Evolutionary conservation across 495 filamentous ascomycete species (phyloP).

Genomic region (Cercophora scortea): DNA sequence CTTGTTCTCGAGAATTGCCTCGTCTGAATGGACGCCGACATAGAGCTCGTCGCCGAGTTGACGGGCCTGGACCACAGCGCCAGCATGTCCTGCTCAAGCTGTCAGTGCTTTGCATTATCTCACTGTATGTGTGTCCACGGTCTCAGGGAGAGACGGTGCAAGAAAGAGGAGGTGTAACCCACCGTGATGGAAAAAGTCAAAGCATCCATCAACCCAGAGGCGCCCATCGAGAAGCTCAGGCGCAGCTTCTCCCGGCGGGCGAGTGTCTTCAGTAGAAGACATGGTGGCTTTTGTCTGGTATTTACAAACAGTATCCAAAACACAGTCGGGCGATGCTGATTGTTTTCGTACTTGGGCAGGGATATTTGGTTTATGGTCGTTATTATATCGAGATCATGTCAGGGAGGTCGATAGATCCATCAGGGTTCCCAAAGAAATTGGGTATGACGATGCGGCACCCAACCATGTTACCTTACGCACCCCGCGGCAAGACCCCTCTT

Average conservation of each 20-base stretch:
- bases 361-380: not conserved
- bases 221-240: constrained; percentile 55
- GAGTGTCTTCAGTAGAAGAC: constrained; percentile 10
- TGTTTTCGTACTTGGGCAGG: not conserved
- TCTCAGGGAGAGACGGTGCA: not conserved
- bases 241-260: constrained; percentile 29
- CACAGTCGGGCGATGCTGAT: not conserved
- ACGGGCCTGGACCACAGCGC: constrained; percentile 77
- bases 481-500: no score
- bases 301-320: not conserved
- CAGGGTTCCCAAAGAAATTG: no score
- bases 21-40: constrained; percentile 90
- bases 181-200: constrained; percentile 98
- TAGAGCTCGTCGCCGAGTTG: constrained; percentile 75
- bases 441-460: no score
- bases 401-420: no score
- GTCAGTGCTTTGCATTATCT: not conserved
- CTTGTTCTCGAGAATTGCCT: constrained; percentile 92
- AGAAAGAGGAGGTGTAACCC: constrained; percentile 1
- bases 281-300: constrained; percentile 3
- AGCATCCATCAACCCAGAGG: constrained; percentile 98
- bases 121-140: no score
- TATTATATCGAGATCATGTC: not conserved
- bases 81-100: constrained; percentile 66
- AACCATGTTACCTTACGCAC: no score